phyloP scores from a whole-genome alignment of 2,329 filamentous ascomycete species.

The Fusarium bactridioides region DNA sequence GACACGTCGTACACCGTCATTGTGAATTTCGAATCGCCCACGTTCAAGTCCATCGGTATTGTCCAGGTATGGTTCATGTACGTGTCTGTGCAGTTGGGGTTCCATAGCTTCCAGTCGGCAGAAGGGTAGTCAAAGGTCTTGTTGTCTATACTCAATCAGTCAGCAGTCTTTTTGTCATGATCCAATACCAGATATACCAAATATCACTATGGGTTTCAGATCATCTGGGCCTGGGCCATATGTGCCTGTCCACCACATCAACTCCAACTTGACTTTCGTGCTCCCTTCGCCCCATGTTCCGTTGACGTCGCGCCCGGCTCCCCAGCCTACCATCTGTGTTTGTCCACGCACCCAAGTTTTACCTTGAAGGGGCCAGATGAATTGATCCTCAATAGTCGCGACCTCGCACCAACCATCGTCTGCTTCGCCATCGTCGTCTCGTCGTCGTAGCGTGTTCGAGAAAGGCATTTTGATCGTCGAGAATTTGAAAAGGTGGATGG shows the following conservation, averaged over 20 bases:
- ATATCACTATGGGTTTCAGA: neutral
- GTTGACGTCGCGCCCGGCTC: neutral
- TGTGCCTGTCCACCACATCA: neutral
- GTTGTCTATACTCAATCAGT: neutral
- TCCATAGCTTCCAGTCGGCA: neutral
- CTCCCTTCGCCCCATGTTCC: neutral
- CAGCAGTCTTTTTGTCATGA: rapidly evolving
- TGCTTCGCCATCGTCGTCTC: neutral
- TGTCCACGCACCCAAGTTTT: neutral
- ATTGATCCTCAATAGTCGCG: neutral
- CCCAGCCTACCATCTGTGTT: neutral
- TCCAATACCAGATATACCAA: neutral
- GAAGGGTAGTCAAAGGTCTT: neutral
- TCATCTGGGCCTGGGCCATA: neutral
- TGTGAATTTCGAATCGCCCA: neutral
- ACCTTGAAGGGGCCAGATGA: neutral
- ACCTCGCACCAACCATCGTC: neutral
- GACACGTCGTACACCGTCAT: neutral
- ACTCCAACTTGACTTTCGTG: neutral
- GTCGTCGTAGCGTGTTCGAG: neutral
- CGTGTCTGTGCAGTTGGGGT: neutral
- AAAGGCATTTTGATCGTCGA: neutral
- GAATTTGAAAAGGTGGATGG: neutral
- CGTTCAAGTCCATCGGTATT: neutral
- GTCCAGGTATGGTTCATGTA: neutral